Base-by-base conservation (phyloP, 2,329 filamentous ascomycete species). In the Cordyceps javanica region DNA sequence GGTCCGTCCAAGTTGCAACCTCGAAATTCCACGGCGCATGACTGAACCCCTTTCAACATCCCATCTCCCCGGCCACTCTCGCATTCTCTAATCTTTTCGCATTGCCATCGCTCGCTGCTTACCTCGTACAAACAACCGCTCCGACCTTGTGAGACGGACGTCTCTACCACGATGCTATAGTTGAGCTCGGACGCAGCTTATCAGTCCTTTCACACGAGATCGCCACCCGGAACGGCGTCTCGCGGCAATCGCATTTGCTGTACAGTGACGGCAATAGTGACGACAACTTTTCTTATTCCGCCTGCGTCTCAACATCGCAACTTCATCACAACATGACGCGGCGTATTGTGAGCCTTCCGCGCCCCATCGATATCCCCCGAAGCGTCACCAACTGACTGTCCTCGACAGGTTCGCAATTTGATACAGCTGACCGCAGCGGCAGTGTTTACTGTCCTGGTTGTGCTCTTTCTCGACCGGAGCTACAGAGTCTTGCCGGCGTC, bases 401-500 rank as follows among this genome's bases (percentile, higher is more conserved):
- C 41, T 13, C 30, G 3, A 51, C 60, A 85, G 82, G 78, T 83
- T 64, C 81, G 82, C 65, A 91, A 91, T 62, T 82, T 88, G 68
- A 78, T 88, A 69, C 90, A 97, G 80, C 83, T 94, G 68, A 77
- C 81, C 62, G 77, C 84, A 58, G 78, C 91, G 58, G 78, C 83
- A 57, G 70, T 82, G 63, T 76, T 91, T 67, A 82, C 88, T 64
- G 77, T 93, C 64, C 69, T 92, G 65, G 73, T 93, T 66, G 73
- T 91, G 63, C 85, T 93, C 72, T 81, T 96, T 71, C 86, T 96
- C 76, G 92, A 97, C 75, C 89, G 87, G 68, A 90, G 88, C 70
- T 96, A 94, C 76, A 83, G 89, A 64, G 88, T 97, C 60, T 84
- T 97, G 36, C 92, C 92, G 42, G 85, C 86, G 66, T 83, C 88